These are phyloP conservation scores for Haplosporangium sp. DNA, from an alignment of 371 early-diverging fungal species.

Conservation along the genomic window DNA sequence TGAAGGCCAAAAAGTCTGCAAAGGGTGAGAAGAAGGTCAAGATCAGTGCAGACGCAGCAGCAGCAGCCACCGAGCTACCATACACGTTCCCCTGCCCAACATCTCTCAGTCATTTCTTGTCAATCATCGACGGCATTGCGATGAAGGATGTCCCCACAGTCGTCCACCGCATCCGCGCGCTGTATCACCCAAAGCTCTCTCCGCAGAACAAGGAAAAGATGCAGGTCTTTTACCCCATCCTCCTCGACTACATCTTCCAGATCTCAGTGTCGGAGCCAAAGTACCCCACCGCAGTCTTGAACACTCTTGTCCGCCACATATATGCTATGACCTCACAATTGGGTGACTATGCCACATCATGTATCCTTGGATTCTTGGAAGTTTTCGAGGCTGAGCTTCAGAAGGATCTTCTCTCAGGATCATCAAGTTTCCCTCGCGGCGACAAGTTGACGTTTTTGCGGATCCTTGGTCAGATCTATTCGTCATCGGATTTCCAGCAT, in stretches of 20 bases:
- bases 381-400: conserved; percentile 56
- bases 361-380: conserved; percentile 38
- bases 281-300: conserved; percentile 44
- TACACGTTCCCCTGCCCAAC: conserved; percentile 87
- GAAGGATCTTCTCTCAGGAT: conserved; percentile 49
- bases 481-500: conserved; percentile 91
- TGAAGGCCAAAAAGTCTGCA: conserved; percentile 34
- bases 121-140: conserved; percentile 63
- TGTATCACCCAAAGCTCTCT: conserved; percentile 83
- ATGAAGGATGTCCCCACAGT: conserved; percentile 75
- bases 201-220: conserved; percentile 83
- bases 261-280: conserved; percentile 30
- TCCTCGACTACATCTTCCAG: conserved; percentile 77
- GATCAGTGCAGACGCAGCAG: conserved; percentile 27
- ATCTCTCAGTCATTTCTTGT: conserved; percentile 72
- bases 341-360: conserved; percentile 43
- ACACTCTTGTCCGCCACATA: conserved; percentile 50
- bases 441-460: conserved; percentile 71
- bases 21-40: conserved; percentile 44
- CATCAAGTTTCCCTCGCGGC: conserved; percentile 61
- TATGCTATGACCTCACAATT: conserved; percentile 54
- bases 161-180: conserved; percentile 81
- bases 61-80: conserved; percentile 71
- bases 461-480: conserved; percentile 78
- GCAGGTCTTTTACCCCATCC: conserved; percentile 67